phyloP scores from a whole-genome alignment of 768 basidiomycete species.

The Tricholoma sp. region DNA sequence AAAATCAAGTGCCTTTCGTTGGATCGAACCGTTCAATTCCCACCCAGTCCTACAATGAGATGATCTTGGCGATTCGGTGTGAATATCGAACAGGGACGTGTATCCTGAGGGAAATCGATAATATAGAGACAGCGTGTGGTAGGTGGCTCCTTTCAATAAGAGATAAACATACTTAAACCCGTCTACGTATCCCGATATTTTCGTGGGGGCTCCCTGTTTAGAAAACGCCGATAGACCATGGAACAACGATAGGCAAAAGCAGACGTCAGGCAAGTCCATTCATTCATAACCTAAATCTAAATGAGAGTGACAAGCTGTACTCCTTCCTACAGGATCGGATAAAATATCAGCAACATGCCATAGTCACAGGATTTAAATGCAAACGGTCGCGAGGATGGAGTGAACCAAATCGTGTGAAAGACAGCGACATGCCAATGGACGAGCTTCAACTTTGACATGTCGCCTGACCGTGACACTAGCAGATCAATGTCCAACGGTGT shows the following conservation, averaged over 20 bases:
- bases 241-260: not conserved
- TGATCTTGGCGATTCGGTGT: not conserved
- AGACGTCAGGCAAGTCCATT: not conserved
- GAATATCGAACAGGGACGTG: not conserved
- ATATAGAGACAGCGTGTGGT: not conserved
- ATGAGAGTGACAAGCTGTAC: not conserved
- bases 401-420: not conserved
- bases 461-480: too few relatives aligned
- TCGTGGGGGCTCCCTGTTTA: not conserved
- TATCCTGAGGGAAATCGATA: not conserved
- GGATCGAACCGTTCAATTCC: not conserved
- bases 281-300: not conserved
- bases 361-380: not conserved
- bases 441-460: not conserved
- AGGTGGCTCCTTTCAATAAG: not conserved
- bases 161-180: not conserved
- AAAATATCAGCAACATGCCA: not conserved
- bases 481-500: too few relatives aligned
- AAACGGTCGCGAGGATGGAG: not conserved
- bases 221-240: not conserved
- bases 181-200: not conserved
- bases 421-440: too few relatives aligned
- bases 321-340: not conserved
- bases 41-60: not conserved
- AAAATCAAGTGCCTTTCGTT: not conserved